These are phyloP conservation scores for Hyphopichia fennica DNA, from an alignment of 1,139 yeast species.

Conservation along the genomic window DNA sequence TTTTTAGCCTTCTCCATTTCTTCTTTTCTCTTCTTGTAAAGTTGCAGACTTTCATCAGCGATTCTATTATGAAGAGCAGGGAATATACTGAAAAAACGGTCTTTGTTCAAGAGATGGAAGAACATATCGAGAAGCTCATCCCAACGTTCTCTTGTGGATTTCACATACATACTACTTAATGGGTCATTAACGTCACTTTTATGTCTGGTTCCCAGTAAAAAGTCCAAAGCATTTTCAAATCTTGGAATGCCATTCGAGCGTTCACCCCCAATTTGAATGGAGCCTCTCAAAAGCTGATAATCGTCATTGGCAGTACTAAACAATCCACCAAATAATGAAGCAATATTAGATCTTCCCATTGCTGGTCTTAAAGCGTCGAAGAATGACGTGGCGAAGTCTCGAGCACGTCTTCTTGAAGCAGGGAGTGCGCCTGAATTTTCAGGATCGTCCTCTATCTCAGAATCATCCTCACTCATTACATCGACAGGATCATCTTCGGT, in stretches of 20 bases:
- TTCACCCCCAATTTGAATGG: conserved; percentile 11
- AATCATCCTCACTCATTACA: conserved; percentile 21
- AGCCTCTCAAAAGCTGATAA: conserved; percentile 9
- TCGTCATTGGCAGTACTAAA: conserved; percentile 9
- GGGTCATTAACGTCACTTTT: conserved; percentile 13
- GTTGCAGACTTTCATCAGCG: conserved; percentile 46
- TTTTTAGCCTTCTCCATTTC: conserved; percentile 27
- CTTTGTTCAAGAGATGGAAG: conserved; percentile 42
- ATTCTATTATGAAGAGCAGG: conserved; percentile 55
- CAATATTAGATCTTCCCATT: conserved; percentile 16
- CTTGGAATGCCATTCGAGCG: conserved; percentile 8
- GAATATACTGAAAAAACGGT: conserved; percentile 42
- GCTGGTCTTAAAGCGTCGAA: conserved; percentile 26
- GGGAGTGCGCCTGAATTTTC: conserved; percentile 6
- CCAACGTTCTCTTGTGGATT: conserved; percentile 73
- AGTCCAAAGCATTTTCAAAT: conserved; percentile 19
- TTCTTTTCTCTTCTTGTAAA: conserved; percentile 27
- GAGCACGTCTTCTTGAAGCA: conserved; percentile 15
- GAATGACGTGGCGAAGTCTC: conserved; percentile 23
- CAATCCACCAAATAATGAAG: conserved; percentile 19
- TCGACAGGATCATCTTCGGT: conserved; percentile 2
- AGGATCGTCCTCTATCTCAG: conserved; percentile 21
- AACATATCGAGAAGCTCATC: conserved; percentile 54
- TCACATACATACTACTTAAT: conserved; percentile 35
- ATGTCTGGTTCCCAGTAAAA: conserved; percentile 18